A percentile compares a stretch with the other conserved stretches of the same genome.
These are phyloP conservation scores for Dryas alaskensis DNA, from an alignment of 306 rosid genomes.

Conservation along the genomic window DNA sequence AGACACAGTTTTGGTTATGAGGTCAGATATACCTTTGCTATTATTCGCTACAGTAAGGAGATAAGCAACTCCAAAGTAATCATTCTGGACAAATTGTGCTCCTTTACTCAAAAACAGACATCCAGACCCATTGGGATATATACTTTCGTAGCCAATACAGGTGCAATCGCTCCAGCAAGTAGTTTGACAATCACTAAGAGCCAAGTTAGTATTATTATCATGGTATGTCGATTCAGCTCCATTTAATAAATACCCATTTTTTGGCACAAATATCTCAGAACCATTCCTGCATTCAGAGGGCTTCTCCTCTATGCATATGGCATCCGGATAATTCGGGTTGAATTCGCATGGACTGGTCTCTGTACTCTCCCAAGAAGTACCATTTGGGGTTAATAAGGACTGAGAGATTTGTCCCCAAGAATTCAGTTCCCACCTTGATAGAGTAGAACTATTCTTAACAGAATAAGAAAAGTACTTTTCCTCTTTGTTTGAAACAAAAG, in stretches of 20 bases:
- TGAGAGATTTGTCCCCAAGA: constrained; percentile 30
- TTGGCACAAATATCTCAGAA: constrained; percentile 21
- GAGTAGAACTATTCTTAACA: constrained; percentile 9
- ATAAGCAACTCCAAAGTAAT: constrained; percentile 8
- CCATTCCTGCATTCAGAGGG: constrained; percentile 27
- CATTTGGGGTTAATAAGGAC: constrained; percentile 6
- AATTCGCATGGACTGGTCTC: constrained; percentile 10
- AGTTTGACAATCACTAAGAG: constrained; percentile 27
- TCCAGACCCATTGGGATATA: constrained; percentile 22
- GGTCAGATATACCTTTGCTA: constrained; percentile 11
- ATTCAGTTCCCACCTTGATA: constrained; percentile 31
- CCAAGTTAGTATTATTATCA: constrained; percentile 13
- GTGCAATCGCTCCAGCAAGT: constrained; percentile 37
- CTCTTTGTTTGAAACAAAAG: constrained; percentile 22
- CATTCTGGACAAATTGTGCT: not conserved
- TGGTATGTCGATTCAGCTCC: not conserved
- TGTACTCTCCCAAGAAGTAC: constrained; percentile 22
- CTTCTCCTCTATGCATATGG: constrained; percentile 22
- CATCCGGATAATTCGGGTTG: constrained; percentile 18
- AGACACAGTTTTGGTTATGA: not conserved
- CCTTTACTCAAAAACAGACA: constrained; percentile 12
- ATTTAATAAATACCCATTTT: constrained; percentile 2
- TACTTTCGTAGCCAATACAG: constrained; percentile 17
- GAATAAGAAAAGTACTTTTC: constrained; percentile 28
- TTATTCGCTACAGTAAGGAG: not conserved